Evolutionary conservation across 805 yeast genomes (phyloP).

Genomic region (Priceomyces melissophilus): DNA sequence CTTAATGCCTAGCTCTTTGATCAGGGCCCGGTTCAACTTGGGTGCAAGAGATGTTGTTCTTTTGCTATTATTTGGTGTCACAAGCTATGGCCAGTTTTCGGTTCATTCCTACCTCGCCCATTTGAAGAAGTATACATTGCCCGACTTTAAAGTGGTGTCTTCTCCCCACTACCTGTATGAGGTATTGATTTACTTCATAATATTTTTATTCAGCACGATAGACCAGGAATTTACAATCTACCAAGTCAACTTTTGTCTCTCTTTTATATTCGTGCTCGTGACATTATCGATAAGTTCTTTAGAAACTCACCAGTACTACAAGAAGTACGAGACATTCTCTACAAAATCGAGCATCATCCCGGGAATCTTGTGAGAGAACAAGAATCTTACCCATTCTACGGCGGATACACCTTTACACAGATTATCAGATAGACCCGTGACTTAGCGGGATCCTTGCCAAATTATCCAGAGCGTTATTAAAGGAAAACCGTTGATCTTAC

Average conservation of each 20-base stretch:
- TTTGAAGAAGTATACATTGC: slow-evolving; percentile 55
- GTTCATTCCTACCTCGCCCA: slow-evolving; percentile 50
- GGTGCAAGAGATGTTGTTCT: slow-evolving; percentile 17
- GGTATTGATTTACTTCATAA: slow-evolving; percentile 47
- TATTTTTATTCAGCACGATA: slow-evolving; percentile 17
- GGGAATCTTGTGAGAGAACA: slow-evolving; percentile 21
- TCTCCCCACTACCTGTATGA: slow-evolving; percentile 76
- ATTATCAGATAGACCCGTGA: too few species aligned
- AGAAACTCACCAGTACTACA: slow-evolving; percentile 51
- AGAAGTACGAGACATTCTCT: slow-evolving; percentile 24
- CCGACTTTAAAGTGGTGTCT: slow-evolving; percentile 42
- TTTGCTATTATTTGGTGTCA: slow-evolving; percentile 42
- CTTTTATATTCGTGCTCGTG: slow-evolving; percentile 31
- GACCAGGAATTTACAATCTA: slow-evolving; percentile 14
- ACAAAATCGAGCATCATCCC: slow-evolving; percentile 38
- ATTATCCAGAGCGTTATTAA: too few species aligned
- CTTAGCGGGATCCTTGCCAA: too few species aligned
- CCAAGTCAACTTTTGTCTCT: slow-evolving; percentile 18
- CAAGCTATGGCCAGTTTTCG: slow-evolving; percentile 50
- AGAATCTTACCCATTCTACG: too few species aligned
- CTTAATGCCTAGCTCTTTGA: slow-evolving; percentile 3
- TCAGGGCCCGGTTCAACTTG: slow-evolving; percentile 11
- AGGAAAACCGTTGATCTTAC: neutral
- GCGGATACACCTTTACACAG: too few species aligned
- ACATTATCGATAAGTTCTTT: slow-evolving; percentile 56